Evolutionary conservation across 225 moss, liverwort and hornwort species (phyloP).

Genomic region (Climacium dendroides): DNA sequence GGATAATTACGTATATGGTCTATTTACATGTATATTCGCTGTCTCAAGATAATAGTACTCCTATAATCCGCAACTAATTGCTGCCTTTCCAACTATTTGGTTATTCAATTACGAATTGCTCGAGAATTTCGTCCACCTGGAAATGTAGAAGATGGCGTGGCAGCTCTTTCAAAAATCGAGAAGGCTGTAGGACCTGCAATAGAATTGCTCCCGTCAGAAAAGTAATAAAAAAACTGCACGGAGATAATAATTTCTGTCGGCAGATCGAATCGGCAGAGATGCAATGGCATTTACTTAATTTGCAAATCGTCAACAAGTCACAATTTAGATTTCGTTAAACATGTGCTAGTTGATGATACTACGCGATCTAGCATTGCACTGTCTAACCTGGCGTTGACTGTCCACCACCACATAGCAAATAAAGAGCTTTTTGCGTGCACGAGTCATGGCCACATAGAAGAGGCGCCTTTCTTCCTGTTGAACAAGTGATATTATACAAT

Average conservation of each 20-base stretch:
- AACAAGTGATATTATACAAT: not conserved
- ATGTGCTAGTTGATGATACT: not conserved
- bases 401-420: slow-evolving; percentile 77
- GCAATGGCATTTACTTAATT: not conserved
- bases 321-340: not conserved
- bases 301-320: not conserved
- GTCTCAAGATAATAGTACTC: not conserved
- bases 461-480: slow-evolving; percentile 83
- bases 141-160: slow-evolving; percentile 58
- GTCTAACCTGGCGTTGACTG: slow-evolving; percentile 58
- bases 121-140: slow-evolving; percentile 37
- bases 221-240: not conserved
- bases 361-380: not conserved
- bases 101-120: not conserved
- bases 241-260: not conserved
- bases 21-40: not conserved
- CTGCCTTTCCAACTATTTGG: not conserved
- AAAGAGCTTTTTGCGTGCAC: slow-evolving; percentile 75
- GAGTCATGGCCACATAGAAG: slow-evolving; percentile 96
- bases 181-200: slow-evolving; percentile 68
- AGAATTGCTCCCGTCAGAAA: not conserved
- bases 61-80: not conserved
- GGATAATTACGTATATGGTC: not conserved
- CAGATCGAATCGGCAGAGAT: not conserved
- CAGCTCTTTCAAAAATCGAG: slow-evolving; percentile 72